Evolutionary conservation across 2,329 filamentous ascomycete genomes (phyloP), one percentile per base, ranked within the genome.

Genomic region (Geosmithia morbida): DNA sequence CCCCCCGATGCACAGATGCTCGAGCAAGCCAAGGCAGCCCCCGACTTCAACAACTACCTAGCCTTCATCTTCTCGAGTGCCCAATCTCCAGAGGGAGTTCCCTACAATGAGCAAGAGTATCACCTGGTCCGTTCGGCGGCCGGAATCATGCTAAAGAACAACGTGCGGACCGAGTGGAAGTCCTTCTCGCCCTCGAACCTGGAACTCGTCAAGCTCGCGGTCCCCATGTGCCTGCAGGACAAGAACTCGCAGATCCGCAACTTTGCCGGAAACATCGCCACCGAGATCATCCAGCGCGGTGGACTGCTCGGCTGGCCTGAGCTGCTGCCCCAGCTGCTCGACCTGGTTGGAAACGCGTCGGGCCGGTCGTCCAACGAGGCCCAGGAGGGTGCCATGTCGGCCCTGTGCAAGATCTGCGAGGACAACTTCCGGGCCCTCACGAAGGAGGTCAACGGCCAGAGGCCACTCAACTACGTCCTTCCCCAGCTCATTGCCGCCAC

Each of bases 1-100:
- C 43, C 49, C 45, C 42, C 45, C 47, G 46, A 45, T 49, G 45
- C 51, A 46, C 57, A 97, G 92, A 94, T 97, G 87, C 85, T 98
- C 57, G 74, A 79, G 54, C 85, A 94, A 68, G 92, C 90, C 51
- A 94, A 87, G 62, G 69, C 74, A 46, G 92, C 86, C 11, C 89
- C 89, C 45, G 90, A 97, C 63, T 86, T 96, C 71, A 90, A 94
- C 71, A 97, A 97, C 68, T 98, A 98, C 65, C 81, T 98, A 43
- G 85, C 87, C 55, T 96, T 85, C 65, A 77, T 98, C 52, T 87
- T 94, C 65, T 87, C 85, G 50, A 87, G 77, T 56, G 63, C 78
- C 48, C 73, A 80, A 52, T 69, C 73, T 46, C 78, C 84, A 44
- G 65, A 70, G 48, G 79, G 71, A 52, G 69, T 85, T 59, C 69